Percentiles rank a stretch among this genome's conserved stretches.
Evolutionary conservation across 192 early-diverging fungal genomes (phyloP).

Genomic region (Podila horticola): DNA sequence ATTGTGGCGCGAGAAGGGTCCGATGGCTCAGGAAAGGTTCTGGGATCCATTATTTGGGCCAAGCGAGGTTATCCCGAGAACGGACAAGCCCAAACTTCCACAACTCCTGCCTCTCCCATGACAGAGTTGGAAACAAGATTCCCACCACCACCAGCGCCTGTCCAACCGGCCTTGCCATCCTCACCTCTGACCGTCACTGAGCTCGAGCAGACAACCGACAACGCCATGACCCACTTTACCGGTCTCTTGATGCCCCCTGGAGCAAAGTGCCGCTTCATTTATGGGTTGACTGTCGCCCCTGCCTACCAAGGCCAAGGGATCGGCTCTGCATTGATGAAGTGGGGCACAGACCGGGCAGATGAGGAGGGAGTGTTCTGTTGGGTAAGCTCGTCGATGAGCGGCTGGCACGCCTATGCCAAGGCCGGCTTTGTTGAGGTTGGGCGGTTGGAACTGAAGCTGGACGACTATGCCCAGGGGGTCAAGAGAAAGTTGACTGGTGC

Average conservation of each 20-base stretch:
- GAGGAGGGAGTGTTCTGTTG: conserved; percentile 17
- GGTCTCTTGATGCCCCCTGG: conserved; percentile 15
- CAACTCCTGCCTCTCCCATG: neutral
- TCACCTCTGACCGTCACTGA: conserved; percentile 17
- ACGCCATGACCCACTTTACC: conserved; percentile 19
- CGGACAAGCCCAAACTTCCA: neutral
- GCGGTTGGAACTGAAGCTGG: conserved; percentile 13
- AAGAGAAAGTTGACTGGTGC: conserved; percentile 4
- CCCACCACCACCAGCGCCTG: conserved; percentile 18
- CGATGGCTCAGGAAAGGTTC: conserved; percentile 14
- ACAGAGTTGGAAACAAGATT: neutral
- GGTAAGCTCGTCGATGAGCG: conserved; percentile 27
- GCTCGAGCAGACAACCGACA: conserved; percentile 17
- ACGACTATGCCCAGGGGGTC: conserved; percentile 32
- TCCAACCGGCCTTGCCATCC: neutral
- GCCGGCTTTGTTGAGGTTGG: conserved; percentile 21
- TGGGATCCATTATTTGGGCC: conserved; percentile 19
- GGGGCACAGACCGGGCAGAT: conserved; percentile 28
- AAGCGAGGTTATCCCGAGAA: conserved; percentile 8
- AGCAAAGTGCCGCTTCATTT: conserved; percentile 8
- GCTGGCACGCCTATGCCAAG: conserved; percentile 16
- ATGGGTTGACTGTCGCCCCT: conserved; percentile 13
- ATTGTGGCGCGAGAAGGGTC: conserved; percentile 16
- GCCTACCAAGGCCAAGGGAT: conserved; percentile 29
- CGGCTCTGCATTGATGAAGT: conserved; percentile 31